phyloP scores from a whole-genome alignment of 495 filamentous ascomycete genomes.

The Parathielavia hyrcaniae region DNA sequence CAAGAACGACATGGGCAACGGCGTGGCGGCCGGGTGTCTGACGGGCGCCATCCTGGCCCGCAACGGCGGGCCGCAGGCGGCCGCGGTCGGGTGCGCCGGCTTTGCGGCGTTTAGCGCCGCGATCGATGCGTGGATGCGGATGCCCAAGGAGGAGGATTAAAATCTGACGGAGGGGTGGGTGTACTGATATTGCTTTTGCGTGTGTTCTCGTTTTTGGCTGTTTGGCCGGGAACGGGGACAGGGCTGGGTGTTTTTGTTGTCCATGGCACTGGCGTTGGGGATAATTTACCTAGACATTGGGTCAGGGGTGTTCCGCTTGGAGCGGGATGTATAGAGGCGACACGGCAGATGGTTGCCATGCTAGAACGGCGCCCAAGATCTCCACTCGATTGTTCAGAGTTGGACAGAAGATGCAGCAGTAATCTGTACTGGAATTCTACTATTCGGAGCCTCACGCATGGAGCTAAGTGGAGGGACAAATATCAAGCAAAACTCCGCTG shows the following conservation, averaged over 20 bases:
- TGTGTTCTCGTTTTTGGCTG: background rate
- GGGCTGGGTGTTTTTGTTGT: constrained; percentile 12
- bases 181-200: constrained; percentile 2
- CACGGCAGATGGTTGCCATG: constrained; percentile 1
- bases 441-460: background rate
- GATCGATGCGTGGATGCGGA: constrained; percentile 87
- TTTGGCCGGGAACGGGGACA: background rate
- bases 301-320: background rate
- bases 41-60: constrained; percentile 82
- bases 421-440: background rate
- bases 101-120: constrained; percentile 94
- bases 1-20: constrained; percentile 90
- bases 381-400: constrained; percentile 7
- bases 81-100: constrained; percentile 80
- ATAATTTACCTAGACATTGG: constrained; percentile 13
- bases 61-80: constrained; percentile 84
- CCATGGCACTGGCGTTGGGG: constrained; percentile 16
- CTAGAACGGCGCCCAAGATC: background rate
- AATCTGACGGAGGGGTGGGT: background rate
- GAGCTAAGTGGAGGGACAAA: background rate
- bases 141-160: constrained; percentile 49
- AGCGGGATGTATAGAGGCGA: constrained; percentile 8
- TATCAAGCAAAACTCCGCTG: too few relatives aligned
- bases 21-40: constrained; percentile 78
- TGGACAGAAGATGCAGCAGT: background rate